Percentiles rank a stretch among this genome's conserved stretches.
These are phyloP conservation scores for Umbelopsis sp. DNA, from an alignment of 192 early-diverging fungal genomes.

Conservation along the genomic window DNA sequence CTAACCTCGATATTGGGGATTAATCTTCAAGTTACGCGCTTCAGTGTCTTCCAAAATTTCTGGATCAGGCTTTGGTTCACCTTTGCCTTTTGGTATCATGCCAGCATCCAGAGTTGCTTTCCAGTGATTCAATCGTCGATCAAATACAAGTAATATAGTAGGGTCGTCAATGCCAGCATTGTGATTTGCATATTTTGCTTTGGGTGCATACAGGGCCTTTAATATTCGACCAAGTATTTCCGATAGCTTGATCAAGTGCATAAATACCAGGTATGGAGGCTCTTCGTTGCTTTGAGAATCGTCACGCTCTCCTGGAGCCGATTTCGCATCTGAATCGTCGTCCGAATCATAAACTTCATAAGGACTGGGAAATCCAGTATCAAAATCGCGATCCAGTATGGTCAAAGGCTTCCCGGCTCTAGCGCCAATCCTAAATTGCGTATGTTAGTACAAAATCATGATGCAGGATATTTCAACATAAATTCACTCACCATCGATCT, in stretches of 20 bases:
- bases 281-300: not conserved
- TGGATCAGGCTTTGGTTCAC: not conserved
- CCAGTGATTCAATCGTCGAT: constrained; percentile 33
- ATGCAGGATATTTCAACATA: not conserved
- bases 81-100: constrained; percentile 13
- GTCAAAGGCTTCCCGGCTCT: constrained; percentile 54
- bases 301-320: constrained; percentile 13
- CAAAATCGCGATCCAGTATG: constrained; percentile 45
- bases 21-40: not conserved
- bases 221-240: constrained; percentile 53
- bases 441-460: too few species aligned
- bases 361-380: constrained; percentile 30
- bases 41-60: not conserved
- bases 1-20: constrained; percentile 1
- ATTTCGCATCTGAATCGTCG: not conserved
- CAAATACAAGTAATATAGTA: constrained; percentile 47
- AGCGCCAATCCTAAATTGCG: constrained; percentile 34
- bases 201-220: constrained; percentile 50
- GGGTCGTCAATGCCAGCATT: constrained; percentile 41
- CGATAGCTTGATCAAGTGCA: constrained; percentile 48
- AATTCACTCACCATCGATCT: constrained; percentile 22
- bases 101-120: constrained; percentile 24
- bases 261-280: constrained; percentile 41
- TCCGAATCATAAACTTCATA: constrained; percentile 36
- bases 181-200: constrained; percentile 41